Evolutionary conservation across 2,329 filamentous ascomycete species (phyloP).

Genomic region (Emergomyces pasteurianus): DNA sequence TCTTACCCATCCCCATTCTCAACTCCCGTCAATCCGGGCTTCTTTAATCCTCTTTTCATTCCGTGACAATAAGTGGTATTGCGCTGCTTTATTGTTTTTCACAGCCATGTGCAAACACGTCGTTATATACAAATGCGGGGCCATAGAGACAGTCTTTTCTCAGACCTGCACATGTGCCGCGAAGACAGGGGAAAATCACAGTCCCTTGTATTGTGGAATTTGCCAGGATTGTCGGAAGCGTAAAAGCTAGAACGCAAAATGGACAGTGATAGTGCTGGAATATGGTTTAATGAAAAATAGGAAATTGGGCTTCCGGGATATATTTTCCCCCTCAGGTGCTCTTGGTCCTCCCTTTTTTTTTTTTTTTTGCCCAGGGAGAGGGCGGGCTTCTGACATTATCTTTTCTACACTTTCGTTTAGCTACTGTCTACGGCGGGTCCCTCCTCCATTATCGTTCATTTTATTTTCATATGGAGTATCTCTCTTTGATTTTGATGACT

Average conservation of each 20-base stretch:
- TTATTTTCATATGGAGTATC: no score
- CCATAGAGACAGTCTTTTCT: conserved; percentile 12
- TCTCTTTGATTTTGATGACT: background rate
- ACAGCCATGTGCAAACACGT: conserved; percentile 11
- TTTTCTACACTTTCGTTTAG: no score
- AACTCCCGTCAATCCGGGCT: background rate
- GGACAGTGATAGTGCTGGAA: background rate
- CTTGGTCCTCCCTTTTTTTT: background rate
- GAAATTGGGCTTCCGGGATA: background rate
- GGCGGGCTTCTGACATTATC: no score
- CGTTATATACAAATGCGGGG: conserved; percentile 12
- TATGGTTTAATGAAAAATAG: background rate
- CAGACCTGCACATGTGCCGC: conserved; percentile 8
- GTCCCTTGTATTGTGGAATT: conserved; percentile 10
- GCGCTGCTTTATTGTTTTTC: background rate
- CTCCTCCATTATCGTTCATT: background rate
- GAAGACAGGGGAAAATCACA: conserved; percentile 7
- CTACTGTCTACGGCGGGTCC: background rate
- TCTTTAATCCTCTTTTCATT: background rate
- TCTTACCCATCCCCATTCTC: background rate
- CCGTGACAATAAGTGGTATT: background rate
- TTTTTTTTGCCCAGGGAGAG: background rate
- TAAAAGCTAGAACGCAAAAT: background rate
- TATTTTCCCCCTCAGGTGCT: background rate
- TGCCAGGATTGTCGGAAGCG: conserved; percentile 8